A percentile compares a stretch with the other conserved stretches of the same genome.
These are phyloP conservation scores for Haplographium delicatum DNA, from an alignment of 495 filamentous ascomycete genomes.

Conservation along the genomic window DNA sequence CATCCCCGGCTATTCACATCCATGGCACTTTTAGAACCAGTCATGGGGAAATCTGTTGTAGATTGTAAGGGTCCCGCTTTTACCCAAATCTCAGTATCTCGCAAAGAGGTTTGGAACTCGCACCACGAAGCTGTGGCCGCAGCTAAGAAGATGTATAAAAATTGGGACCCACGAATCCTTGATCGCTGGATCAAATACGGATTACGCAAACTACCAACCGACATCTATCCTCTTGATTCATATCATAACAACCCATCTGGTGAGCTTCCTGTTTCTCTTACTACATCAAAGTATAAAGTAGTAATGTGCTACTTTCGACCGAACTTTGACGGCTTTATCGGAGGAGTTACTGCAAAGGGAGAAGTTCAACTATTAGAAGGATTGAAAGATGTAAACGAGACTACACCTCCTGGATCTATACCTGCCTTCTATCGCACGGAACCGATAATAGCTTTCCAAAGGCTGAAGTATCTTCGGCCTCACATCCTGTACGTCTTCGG, in stretches of 20 bases:
- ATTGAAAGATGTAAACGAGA: slow-evolving; percentile 23
- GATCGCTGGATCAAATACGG: slow-evolving; percentile 61
- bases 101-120: slow-evolving; percentile 68
- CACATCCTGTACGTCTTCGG: slow-evolving; percentile 80
- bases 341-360: slow-evolving; percentile 26
- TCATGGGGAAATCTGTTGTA: slow-evolving; percentile 49
- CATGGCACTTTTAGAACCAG: slow-evolving; percentile 76
- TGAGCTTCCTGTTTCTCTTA: slow-evolving; percentile 43
- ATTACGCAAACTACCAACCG: slow-evolving; percentile 57
- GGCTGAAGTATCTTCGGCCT: slow-evolving; percentile 66
- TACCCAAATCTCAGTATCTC: slow-evolving; percentile 50
- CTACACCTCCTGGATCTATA: slow-evolving; percentile 15
- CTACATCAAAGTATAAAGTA: slow-evolving; percentile 55
- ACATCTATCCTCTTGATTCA: slow-evolving; percentile 47
- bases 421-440: slow-evolving; percentile 77
- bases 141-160: slow-evolving; percentile 59
- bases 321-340: no score
- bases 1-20: slow-evolving; percentile 79
- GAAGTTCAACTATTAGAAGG: slow-evolving; percentile 27
- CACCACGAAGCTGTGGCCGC: slow-evolving; percentile 54
- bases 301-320: slow-evolving; percentile 61
- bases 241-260: no score
- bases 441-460: slow-evolving; percentile 50
- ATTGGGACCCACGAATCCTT: slow-evolving; percentile 71
- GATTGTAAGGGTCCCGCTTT: slow-evolving; percentile 23